Base-by-base conservation (phyloP, 2,329 filamentous ascomycete genomes). In the Fusarium falciforme region DNA sequence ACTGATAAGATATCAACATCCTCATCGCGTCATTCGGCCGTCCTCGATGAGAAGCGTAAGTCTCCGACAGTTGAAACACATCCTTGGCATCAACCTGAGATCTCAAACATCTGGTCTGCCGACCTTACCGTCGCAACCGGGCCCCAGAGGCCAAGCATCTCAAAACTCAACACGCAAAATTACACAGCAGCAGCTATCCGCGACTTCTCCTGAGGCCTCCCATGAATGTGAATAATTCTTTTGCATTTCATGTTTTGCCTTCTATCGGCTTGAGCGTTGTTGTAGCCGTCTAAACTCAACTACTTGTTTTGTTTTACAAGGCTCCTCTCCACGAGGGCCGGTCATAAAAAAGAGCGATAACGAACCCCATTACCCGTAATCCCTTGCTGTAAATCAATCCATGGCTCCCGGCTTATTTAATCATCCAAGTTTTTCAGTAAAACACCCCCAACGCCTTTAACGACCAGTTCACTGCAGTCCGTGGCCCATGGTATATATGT, bases 361-460 rank as follows among this genome's bases (percentile, higher is more conserved):
- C 17, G 31, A n/a, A 6, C 42, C 49, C 36, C 36, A 54, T 47
- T 17, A 36, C 38, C 29, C 59, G 12, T 33, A 44, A 63, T 67
- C 11, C 17, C 20, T 54, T 58, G 47, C 57, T 33, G 29, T 65
- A 52, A 69, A 59, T 63, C 67, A 65, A 58, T 64, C 63, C 61
- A 35, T 66, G 61, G 44, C 68, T 70, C 47, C 61, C 54, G 17
- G 67, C 55, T 71, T 54, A 61, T 62, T 55, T 36, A 59, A 64
- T 67, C 52, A 52, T 57, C 60, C 55, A 70, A 55, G 61, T 66
- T 72, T 70, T 70, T 31, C 35, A 16, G 63, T 61, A 33, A 60
- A 69, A 66, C 62, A 59, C 49, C 64, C 47, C 54, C 49, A 66
- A 74, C 71, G 36, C 74, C 65, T 58, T 63, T 40, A 49, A 67